Conservation (phyloP, 2,329 filamentous ascomycete genomes). For the Pseudopithomyces chartarum region DNA sequence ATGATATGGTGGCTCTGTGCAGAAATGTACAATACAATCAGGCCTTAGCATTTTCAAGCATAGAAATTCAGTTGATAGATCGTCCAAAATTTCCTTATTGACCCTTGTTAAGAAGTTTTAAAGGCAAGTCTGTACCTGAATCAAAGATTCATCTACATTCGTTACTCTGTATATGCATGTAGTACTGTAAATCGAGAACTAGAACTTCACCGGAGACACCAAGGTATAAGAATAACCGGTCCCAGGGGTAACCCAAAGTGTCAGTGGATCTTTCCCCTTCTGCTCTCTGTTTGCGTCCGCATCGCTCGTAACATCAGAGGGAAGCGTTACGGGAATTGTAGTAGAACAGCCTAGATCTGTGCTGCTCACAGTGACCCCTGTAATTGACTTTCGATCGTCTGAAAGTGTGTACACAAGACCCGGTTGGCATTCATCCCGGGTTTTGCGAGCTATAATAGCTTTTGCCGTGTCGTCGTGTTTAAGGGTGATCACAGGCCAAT, state of each 20-base stretch:
- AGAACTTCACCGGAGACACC: constrained; percentile 6
- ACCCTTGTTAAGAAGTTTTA: too few relatives aligned
- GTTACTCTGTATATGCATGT: too few relatives aligned
- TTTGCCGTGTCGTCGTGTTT: constrained; percentile 60
- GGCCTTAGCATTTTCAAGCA: too few relatives aligned
- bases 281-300: constrained; percentile 53
- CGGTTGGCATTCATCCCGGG: constrained; percentile 58
- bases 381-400: constrained; percentile 50
- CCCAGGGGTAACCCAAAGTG: constrained; percentile 36
- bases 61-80: too few relatives aligned
- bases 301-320: constrained; percentile 47
- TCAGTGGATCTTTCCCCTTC: constrained; percentile 50
- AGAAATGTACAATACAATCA: too few relatives aligned
- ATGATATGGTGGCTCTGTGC: too few relatives aligned
- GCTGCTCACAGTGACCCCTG: constrained; percentile 51
- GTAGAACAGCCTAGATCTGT: constrained; percentile 54
- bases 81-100: too few relatives aligned
- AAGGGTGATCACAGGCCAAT: constrained; percentile 58
- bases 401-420: constrained; percentile 51
- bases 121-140: too few relatives aligned
- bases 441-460: constrained; percentile 56
- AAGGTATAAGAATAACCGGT: constrained; percentile 21
- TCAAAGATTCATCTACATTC: too few relatives aligned
- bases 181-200: neutral
- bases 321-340: constrained; percentile 59